Evolutionary conservation across 148 eudicot genomes (phyloP), one percentile per base, ranked within the genome.

Genomic region (Dianthus caryophyllus): DNA sequence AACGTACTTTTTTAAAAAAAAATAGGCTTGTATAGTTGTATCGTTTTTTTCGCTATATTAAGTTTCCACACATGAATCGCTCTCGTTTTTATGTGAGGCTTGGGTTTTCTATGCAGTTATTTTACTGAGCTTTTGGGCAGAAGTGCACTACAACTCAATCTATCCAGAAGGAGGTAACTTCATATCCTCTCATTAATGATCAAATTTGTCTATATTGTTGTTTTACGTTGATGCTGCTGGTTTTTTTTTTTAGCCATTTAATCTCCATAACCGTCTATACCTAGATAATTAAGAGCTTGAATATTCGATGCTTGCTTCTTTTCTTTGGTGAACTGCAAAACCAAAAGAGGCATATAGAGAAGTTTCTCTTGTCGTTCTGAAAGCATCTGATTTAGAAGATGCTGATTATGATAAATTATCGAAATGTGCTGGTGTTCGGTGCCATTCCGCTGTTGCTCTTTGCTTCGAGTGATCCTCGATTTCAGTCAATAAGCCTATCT

Each of bases 61-160:
- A n/a, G n/a, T n/a, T n/a, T n/a, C n/a, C n/a, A n/a, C n/a, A n/a
- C n/a, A n/a, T n/a, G n/a, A n/a, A n/a, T n/a, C n/a, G n/a, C n/a
- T n/a, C n/a, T 41, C 21, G 50, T 63, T 30, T 63, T 24, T n/a
- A n/a, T n/a, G n/a, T 14, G 24, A 30, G 4, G 0, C 30, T 62
- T 24, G 22, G n/a, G 17, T 43, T 41, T 63, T 57, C 38, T 24
- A 63, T 43, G 66, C 66, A 63, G 66, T 63, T 41, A 85, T 89
- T 44, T 84, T 82, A 65, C 72, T 92, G 75, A 92, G 98, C 85
- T 92, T 92, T 75, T 92, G 96, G 98, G 98, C 96, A 13, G 98
- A 92, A 80, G 97, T 92, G 76, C 96, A 92, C 76, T 92, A 89
- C 81, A 92, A 91, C 83, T 91, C 97, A 33, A 92, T 92, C 65